Percentiles rank a stretch among this genome's conserved stretches.
phyloP scores from a whole-genome alignment of 169 alveolate species.

The Perkinsus chesapeaki region DNA sequence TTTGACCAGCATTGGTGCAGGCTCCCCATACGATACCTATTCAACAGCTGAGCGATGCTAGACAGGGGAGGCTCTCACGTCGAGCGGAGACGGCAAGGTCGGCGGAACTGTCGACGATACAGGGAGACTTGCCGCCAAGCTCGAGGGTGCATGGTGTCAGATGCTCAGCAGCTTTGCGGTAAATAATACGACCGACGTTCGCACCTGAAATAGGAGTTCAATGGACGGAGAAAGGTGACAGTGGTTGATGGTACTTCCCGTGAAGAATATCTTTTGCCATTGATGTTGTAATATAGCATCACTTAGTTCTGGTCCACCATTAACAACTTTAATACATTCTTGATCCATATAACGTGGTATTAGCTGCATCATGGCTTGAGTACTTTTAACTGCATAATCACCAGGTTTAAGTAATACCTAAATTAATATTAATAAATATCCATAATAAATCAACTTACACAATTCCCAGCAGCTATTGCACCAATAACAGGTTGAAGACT shows the following conservation, averaged over 20 bases:
- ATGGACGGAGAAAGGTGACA: neutral
- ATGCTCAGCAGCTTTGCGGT: constrained; percentile 65
- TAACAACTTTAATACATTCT: constrained; percentile 37
- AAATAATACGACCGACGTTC: constrained; percentile 69
- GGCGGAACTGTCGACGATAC: constrained; percentile 59
- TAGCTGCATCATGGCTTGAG: constrained; percentile 47
- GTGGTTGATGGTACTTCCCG: too few relatives aligned
- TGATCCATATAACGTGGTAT: constrained; percentile 44
- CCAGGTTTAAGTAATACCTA: constrained; percentile 57
- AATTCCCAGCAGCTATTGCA: constrained; percentile 73
- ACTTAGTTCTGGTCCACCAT: constrained; percentile 63
- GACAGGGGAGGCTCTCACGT: constrained; percentile 35
- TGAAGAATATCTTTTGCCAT: constrained; percentile 66
- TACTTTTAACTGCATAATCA: constrained; percentile 52
- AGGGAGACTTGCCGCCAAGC: constrained; percentile 79
- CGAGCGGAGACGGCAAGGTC: constrained; percentile 54
- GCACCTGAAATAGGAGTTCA: constrained; percentile 30
- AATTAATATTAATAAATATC: too few relatives aligned
- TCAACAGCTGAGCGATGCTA: neutral
- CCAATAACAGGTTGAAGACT: constrained; percentile 47
- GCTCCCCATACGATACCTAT: constrained; percentile 44
- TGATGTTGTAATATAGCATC: constrained; percentile 41
- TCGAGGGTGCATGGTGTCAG: constrained; percentile 68
- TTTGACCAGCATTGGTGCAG: constrained; percentile 60
- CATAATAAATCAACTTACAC: constrained; percentile 15